Conservation (phyloP, 306 rosid species). For the Erythrophleum fordii region DNA sequence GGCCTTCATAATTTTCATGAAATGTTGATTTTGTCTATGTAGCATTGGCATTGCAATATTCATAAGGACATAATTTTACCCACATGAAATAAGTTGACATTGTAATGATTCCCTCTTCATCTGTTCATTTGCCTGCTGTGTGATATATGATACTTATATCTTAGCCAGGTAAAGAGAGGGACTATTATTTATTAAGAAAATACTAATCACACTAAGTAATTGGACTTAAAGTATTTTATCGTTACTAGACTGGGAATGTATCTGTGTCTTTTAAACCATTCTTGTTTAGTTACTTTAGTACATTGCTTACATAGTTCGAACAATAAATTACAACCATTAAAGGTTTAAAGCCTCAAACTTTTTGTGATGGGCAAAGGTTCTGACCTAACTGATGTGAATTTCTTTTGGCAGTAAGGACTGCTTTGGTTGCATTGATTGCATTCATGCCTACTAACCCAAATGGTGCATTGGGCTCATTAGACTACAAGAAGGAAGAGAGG, state of each 20-base stretch:
- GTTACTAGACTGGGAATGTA: neutral
- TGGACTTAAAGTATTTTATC: neutral
- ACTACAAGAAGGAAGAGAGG: constrained; percentile 92
- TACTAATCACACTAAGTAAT: constrained; percentile 22
- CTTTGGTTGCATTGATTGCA: constrained; percentile 92
- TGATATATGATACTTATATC: neutral
- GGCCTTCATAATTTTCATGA: neutral
- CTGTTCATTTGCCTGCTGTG: neutral
- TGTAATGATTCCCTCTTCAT: neutral
- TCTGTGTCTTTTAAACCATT: neutral
- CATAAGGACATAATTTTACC: neutral
- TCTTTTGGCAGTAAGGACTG: constrained; percentile 86
- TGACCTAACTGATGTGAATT: constrained; percentile 30
- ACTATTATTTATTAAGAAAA: constrained; percentile 13
- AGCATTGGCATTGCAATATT: neutral
- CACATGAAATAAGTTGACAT: neutral
- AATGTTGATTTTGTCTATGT: neutral
- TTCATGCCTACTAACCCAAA: constrained; percentile 97
- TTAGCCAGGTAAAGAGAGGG: neutral
- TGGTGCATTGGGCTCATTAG: constrained; percentile 94
- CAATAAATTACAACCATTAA: neutral
- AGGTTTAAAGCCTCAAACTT: neutral
- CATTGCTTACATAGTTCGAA: neutral
- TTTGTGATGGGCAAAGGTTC: constrained; percentile 14
- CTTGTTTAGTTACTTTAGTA: neutral